Percentiles rank a stretch among this genome's conserved stretches.
Evolutionary conservation across 2,329 filamentous ascomycete genomes (phyloP).

Genomic region (Penicillium sp.): DNA sequence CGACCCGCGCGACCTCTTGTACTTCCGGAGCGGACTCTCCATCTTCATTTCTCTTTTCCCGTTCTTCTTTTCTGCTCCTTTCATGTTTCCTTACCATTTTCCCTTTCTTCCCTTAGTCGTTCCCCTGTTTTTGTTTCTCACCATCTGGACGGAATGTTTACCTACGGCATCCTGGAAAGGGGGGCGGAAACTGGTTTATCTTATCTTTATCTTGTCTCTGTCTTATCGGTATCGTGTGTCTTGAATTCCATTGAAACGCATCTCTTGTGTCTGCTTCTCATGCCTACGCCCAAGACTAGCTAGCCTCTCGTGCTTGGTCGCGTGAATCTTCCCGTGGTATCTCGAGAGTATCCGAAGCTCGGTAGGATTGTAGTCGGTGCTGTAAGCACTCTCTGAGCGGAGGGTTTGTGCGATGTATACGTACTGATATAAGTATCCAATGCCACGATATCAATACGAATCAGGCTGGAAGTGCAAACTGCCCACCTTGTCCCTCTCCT

Average conservation of each 20-base stretch:
- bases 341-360: background rate
- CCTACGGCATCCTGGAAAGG: slow-evolving; percentile 23
- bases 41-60: slow-evolving; percentile 10
- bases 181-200: slow-evolving; percentile 20
- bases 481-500: no score
- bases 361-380: no score
- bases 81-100: slow-evolving; percentile 11
- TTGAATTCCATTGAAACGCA: slow-evolving; percentile 21
- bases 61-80: slow-evolving; percentile 14
- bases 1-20: slow-evolving; percentile 19
- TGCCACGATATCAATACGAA: no score
- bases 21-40: slow-evolving; percentile 18
- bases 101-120: slow-evolving; percentile 17
- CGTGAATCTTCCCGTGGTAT: no score
- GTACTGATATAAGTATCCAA: no score
- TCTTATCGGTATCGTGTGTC: slow-evolving; percentile 20
- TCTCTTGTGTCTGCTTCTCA: slow-evolving; percentile 11
- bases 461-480: no score
- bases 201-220: slow-evolving; percentile 22
- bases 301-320: no score
- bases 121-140: slow-evolving; percentile 20
- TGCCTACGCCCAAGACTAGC: no score
- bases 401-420: no score
- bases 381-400: no score
- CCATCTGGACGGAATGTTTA: slow-evolving; percentile 26